Base-by-base conservation (phyloP, 164 flowering plant genomes). In the Tetracentron sinense region DNA sequence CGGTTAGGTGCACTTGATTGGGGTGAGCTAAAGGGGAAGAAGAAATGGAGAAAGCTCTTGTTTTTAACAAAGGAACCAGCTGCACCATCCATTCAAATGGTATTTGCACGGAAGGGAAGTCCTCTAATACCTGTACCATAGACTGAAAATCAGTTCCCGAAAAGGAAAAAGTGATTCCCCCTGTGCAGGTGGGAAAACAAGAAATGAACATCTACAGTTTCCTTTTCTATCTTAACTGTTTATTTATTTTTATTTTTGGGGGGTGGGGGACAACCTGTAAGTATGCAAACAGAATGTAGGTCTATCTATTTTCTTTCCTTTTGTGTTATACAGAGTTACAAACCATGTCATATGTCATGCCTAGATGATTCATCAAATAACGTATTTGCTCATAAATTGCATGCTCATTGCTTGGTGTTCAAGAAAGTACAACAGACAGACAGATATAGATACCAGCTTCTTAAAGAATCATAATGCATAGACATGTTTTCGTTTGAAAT, bases 41-140 rank as follows among this genome's bases (percentile, higher is more conserved):
- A 54, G 97, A 84, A 57, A 95, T 92, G 60, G 99, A 95, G 69
- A 88, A 95, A 35, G 89, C 89, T 62, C 99, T 85, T 16, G 86
- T 76, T 74, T 82, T 86, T 55, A 89, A 67, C 48, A 93, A 89
- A 64, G 99, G 99, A 69, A 92, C 94, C 59, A 95, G 74, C 74
- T 94, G 96, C 51, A 92, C 96, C 67, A 95, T 75, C 99, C 99
- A 92, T 73, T 91, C 96, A 68, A 95, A 85, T 70, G 97, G 99
- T 84, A 92, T 78, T 72, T 92, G 86, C 57, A 87, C 97, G 35
- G 99, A 94, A 0, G 96, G 99, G 63, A 91, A 91, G 80, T 94
- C 97, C 71, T 87, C 85, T 55, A 94, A 63, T 51, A 90, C 94
- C 97, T 93, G 72, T n/a, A 60, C 23, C 6, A 46, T 19, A 56